phyloP scores from a whole-genome alignment of 495 filamentous ascomycete genomes.

The Penicillium manginii region DNA sequence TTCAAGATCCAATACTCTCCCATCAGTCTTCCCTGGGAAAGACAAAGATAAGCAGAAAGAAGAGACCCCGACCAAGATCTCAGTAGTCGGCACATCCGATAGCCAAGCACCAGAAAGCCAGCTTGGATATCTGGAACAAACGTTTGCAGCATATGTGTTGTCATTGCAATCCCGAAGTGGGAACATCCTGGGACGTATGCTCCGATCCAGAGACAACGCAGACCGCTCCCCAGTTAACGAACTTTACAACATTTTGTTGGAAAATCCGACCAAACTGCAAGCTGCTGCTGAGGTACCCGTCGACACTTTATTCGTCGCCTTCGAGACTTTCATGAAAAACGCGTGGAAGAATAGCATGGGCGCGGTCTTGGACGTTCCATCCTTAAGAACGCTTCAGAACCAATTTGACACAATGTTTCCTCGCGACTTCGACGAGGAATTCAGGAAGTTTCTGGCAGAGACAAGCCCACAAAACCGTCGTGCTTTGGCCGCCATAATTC shows the following conservation, averaged over 20 bases:
- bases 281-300: slow-evolving; percentile 75
- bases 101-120: slow-evolving; percentile 44
- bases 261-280: slow-evolving; percentile 76
- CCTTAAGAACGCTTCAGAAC: slow-evolving; percentile 69
- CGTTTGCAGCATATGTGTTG: slow-evolving; percentile 81
- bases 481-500: slow-evolving; percentile 81
- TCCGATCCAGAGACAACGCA: slow-evolving; percentile 69
- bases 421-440: slow-evolving; percentile 83
- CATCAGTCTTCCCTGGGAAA: slow-evolving; percentile 39
- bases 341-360: slow-evolving; percentile 93
- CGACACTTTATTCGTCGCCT: slow-evolving; percentile 90
- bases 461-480: slow-evolving; percentile 92
- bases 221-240: slow-evolving; percentile 85
- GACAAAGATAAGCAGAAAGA: slow-evolving; percentile 31
- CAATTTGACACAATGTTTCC: slow-evolving; percentile 75
- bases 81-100: slow-evolving; percentile 33
- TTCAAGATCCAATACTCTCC: slow-evolving; percentile 46
- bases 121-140: slow-evolving; percentile 77
- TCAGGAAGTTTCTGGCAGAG: slow-evolving; percentile 73
- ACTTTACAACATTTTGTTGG: slow-evolving; percentile 84
- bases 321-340: slow-evolving; percentile 88
- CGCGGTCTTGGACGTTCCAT: slow-evolving; percentile 67
- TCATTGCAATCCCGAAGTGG: slow-evolving; percentile 82
- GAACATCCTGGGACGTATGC: slow-evolving; percentile 75
- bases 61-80: slow-evolving; percentile 38